Percentiles rank a stretch among this genome's conserved stretches.
phyloP scores from a whole-genome alignment of 441 rosid genomes.

The Pelargonium myrrhifolium region DNA sequence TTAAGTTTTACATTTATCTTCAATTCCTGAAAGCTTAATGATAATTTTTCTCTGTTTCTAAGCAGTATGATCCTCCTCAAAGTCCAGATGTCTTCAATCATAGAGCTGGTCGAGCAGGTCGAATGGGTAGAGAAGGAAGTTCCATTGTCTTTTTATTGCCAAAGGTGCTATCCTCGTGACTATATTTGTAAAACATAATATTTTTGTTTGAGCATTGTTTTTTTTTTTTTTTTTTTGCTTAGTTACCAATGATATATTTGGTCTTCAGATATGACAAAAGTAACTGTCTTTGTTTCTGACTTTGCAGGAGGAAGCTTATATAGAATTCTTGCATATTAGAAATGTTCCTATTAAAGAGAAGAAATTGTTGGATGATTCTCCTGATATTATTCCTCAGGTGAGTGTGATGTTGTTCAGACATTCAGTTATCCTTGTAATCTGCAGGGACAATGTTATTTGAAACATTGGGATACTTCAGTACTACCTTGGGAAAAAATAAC shows the following conservation, averaged over 20 bases:
- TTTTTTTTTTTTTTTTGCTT: neutral
- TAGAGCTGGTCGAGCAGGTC: slow-evolving; percentile 89
- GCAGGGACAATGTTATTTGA: too few relatives aligned
- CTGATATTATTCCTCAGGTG: slow-evolving; percentile 64
- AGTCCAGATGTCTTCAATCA: slow-evolving; percentile 76
- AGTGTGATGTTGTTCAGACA: slow-evolving; percentile 9
- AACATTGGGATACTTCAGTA: too few relatives aligned
- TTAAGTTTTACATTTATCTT: neutral
- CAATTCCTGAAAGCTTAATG: slow-evolving; percentile 8
- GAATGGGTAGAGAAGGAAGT: slow-evolving; percentile 75
- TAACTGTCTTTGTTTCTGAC: slow-evolving; percentile 9
- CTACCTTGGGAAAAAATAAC: too few relatives aligned
- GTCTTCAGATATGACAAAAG: slow-evolving; percentile 1
- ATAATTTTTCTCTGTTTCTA: slow-evolving; percentile 10
- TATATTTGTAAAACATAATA: slow-evolving; percentile 2
- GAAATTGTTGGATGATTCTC: slow-evolving; percentile 36
- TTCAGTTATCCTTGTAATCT: too few relatives aligned
- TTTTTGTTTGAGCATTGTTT: neutral
- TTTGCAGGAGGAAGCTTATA: slow-evolving; percentile 82
- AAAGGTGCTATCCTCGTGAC: slow-evolving; percentile 37
- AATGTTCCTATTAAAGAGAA: slow-evolving; percentile 65
- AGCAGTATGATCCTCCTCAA: slow-evolving; percentile 89
- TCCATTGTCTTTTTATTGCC: slow-evolving; percentile 62
- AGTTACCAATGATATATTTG: neutral
- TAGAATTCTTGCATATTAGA: slow-evolving; percentile 59